Conservation (phyloP, 2,329 filamentous ascomycete genomes). For the Cladophialophora carrionii region DNA sequence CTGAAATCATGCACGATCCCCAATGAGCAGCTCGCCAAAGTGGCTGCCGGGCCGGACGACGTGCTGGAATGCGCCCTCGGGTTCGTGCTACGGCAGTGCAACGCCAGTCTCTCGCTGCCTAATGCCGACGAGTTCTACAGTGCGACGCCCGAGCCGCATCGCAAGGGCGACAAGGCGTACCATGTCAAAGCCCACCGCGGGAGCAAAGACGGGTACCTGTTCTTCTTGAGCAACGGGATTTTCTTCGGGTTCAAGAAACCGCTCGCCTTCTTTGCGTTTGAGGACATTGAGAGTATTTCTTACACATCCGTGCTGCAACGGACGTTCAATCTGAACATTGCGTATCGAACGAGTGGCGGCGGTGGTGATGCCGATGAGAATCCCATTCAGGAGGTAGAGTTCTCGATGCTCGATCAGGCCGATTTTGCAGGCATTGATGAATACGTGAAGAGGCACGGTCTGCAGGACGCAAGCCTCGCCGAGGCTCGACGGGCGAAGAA, state of each 20-base stretch:
- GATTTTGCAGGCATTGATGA: conserved; percentile 65
- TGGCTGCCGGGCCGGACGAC: conserved; percentile 48
- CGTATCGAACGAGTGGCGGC: conserved; percentile 40
- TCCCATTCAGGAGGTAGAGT: conserved; percentile 62
- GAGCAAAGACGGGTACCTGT: conserved; percentile 69
- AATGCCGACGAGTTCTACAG: conserved; percentile 62
- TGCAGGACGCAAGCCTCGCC: conserved; percentile 67
- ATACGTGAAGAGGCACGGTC: conserved; percentile 63
- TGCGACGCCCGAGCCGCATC: conserved; percentile 62
- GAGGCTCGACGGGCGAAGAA: conserved; percentile 63
- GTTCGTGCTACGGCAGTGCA: conserved; percentile 51
- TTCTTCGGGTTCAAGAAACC: conserved; percentile 70
- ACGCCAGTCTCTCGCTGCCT: conserved; percentile 57
- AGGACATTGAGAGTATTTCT: conserved; percentile 61
- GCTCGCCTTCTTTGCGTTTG: conserved; percentile 64
- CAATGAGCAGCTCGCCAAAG: conserved; percentile 22
- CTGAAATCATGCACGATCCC: conserved; percentile 47
- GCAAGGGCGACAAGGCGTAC: conserved; percentile 65
- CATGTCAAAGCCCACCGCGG: conserved; percentile 67
- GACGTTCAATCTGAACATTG: conserved; percentile 67
- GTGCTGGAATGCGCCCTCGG: conserved; percentile 56
- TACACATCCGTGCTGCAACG: conserved; percentile 68
- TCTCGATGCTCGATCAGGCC: conserved; percentile 67
- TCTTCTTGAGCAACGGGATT: conserved; percentile 64
- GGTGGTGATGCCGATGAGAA: conserved; percentile 35